Conservation (phyloP, 2,329 filamentous ascomycete genomes). For the Rutstroemia sp. region DNA sequence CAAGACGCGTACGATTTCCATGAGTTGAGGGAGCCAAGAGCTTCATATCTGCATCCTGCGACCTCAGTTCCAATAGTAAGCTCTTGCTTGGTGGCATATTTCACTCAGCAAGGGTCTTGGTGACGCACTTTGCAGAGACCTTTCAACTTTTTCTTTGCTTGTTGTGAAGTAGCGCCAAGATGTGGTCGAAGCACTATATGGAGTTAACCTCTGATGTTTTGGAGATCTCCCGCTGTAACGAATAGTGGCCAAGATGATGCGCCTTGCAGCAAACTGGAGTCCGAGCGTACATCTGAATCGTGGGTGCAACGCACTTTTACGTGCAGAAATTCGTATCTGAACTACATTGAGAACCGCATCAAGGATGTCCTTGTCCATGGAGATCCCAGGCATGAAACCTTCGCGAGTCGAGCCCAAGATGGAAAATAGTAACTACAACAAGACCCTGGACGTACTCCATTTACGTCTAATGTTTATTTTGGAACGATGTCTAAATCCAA, state of each 20-base stretch:
- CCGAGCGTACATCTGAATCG: background rate
- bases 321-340: too few species aligned
- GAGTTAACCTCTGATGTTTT: background rate
- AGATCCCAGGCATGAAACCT: background rate
- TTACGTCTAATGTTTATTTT: constrained; percentile 1
- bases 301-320: too few species aligned
- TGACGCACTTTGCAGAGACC: too few species aligned
- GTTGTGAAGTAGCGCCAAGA: too few species aligned
- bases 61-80: too few species aligned
- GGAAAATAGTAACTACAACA: background rate
- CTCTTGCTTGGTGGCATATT: too few species aligned
- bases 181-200: background rate
- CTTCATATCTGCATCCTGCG: too few species aligned
- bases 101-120: too few species aligned
- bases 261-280: background rate
- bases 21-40: too few species aligned
- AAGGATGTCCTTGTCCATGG: background rate
- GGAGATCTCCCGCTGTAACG: background rate
- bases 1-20: too few species aligned
- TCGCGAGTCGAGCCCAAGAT: background rate
- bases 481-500: background rate
- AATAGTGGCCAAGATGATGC: background rate
- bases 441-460: background rate
- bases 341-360: too few species aligned
- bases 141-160: background rate